phyloP scores from a whole-genome alignment of 2,329 filamentous ascomycete genomes.

The Phyllosticta citrichinensis region DNA sequence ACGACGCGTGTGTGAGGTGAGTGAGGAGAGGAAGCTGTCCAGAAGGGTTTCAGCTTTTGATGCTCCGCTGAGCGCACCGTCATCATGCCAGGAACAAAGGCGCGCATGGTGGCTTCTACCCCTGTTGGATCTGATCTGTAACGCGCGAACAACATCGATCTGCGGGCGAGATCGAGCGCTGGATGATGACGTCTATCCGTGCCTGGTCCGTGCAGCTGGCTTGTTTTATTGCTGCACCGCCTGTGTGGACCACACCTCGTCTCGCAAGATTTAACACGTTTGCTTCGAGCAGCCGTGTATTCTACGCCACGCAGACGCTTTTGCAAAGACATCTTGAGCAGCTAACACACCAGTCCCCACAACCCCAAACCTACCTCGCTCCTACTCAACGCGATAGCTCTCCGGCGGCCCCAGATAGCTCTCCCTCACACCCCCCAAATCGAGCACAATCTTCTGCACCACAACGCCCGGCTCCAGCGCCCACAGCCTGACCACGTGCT shows the following conservation, averaged over 20 bases:
- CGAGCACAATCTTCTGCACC: constrained; percentile 43
- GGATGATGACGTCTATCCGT: constrained; percentile 2
- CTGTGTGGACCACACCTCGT: neutral
- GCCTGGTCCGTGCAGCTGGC: neutral
- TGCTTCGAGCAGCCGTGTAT: too few relatives aligned
- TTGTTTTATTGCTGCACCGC: neutral
- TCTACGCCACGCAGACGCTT: too few relatives aligned
- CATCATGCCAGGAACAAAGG: neutral
- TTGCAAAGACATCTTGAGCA: too few relatives aligned
- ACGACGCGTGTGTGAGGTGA: neutral
- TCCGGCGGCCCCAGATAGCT: constrained; percentile 50
- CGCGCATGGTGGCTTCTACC: neutral
- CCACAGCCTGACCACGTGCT: constrained; percentile 36
- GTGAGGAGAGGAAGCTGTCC: neutral
- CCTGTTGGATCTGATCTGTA: constrained; percentile 2
- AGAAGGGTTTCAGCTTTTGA: neutral
- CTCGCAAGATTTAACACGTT: too few relatives aligned
- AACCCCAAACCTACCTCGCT: too few relatives aligned
- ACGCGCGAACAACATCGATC: constrained; percentile 4
- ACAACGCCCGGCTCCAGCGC: constrained; percentile 34
- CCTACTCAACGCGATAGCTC: constrained; percentile 23
- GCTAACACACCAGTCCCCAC: too few relatives aligned
- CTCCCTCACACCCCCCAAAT: constrained; percentile 44
- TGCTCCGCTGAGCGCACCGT: neutral
- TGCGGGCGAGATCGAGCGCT: constrained; percentile 3